phyloP scores from a whole-genome alignment of 2,329 filamentous ascomycete species.

The Pseudogymnoascus sp. region DNA sequence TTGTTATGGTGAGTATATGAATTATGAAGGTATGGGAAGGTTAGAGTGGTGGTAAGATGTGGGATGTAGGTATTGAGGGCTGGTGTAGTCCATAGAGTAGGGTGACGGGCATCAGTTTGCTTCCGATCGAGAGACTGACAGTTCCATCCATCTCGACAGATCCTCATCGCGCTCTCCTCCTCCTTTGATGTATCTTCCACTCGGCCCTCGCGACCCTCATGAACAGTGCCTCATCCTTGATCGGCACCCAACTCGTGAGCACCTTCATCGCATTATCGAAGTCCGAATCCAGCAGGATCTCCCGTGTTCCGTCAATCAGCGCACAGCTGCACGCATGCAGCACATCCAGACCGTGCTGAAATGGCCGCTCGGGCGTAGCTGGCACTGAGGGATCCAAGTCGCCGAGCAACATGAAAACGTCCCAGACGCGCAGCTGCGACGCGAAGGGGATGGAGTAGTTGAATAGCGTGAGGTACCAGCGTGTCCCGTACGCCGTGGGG shows the following conservation, averaged over 20 bases:
- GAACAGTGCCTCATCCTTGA: constrained; percentile 86
- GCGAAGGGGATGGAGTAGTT: constrained; percentile 94
- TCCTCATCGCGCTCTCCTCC: constrained; percentile 23
- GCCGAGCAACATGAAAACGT: constrained; percentile 91
- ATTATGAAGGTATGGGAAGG: neutral
- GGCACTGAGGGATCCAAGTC: constrained; percentile 46
- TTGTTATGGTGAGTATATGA: neutral
- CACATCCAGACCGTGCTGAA: constrained; percentile 67
- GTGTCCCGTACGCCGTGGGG: constrained; percentile 85
- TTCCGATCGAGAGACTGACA: neutral
- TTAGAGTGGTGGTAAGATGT: neutral
- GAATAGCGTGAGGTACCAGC: constrained; percentile 97
- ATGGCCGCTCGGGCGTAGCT: constrained; percentile 29
- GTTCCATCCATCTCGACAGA: neutral
- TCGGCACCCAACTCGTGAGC: constrained; percentile 84
- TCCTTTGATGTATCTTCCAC: constrained; percentile 59
- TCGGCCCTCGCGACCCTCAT: constrained; percentile 86
- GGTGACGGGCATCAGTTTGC: neutral
- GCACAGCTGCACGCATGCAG: constrained; percentile 85
- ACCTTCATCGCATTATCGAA: constrained; percentile 99
- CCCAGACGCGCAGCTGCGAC: constrained; percentile 92
- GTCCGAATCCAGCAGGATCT: constrained; percentile 83
- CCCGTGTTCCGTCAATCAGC: constrained; percentile 79
- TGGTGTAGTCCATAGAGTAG: neutral
- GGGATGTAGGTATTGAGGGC: neutral